Base-by-base conservation (phyloP, 2,329 filamentous ascomycete species). In the Fusarium subglutinans region DNA sequence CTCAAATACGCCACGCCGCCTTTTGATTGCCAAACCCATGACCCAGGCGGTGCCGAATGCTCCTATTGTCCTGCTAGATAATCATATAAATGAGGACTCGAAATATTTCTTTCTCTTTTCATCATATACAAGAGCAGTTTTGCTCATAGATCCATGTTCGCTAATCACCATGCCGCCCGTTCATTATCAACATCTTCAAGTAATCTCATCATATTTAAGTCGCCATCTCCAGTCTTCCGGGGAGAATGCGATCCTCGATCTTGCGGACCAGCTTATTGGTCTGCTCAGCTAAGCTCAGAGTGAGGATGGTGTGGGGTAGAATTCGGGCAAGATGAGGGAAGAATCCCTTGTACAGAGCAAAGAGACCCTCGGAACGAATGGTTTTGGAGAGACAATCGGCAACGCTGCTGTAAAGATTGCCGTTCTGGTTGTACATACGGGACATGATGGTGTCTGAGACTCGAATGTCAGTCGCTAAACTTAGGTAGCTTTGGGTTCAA, bases 261-360 rank as follows among this genome's bases (percentile, higher is more conserved):
- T 90, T 93, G 74, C 93, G 89, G 85, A 99, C 91, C 60, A 97
- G 84, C 87, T 97, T 98, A 84, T 97, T 98, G 15, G 96, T 98
- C 86, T 99, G 96, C 85, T 99, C 96, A 7, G 96, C 96, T 80
- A 99, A 87, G 73, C 92, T 96, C 76, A 99, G 89, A 2, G 96
- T 99, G 76, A 98, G 84, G 81, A 98, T 95, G 44, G 96, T 99
- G 82, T 99, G 96, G 51, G 96, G 96, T 79, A 99, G 85, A 79
- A 99, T 98, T 78, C 96, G 89, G 38, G 96, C 95, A 75, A 99
- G 86, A 85, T 99, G 96, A 22, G 96, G 96, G 80, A 98, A 90
- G 86, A 97, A 98, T 67, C 96, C 96, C 87, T 99, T 99, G 87
- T 99, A 99, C 66, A 99, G 94, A 70, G 96, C 96, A 53, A 98